These are phyloP conservation scores for Penicillium sp. DNA, from an alignment of 2,329 filamentous ascomycete species.

Conservation along the genomic window DNA sequence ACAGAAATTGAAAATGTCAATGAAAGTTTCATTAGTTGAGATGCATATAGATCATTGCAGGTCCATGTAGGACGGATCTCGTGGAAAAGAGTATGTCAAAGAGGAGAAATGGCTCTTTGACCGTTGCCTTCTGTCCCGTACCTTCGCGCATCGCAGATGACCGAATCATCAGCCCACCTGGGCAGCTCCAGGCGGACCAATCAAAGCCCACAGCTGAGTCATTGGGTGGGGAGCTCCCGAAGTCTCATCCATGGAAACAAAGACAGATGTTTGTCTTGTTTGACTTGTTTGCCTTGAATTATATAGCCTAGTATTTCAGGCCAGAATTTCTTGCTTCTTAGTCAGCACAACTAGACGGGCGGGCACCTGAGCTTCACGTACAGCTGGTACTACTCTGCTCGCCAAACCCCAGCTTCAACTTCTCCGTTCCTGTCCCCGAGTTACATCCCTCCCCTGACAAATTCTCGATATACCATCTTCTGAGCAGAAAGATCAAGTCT, in stretches of 20 bases:
- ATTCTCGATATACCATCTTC: neutral
- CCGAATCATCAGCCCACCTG: conserved; percentile 11
- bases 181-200: conserved; percentile 12
- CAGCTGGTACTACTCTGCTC: conserved; percentile 3
- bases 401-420: conserved; percentile 7
- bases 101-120: conserved; percentile 6
- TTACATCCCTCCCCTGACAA: neutral
- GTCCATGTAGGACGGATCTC: conserved; percentile 13
- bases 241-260: conserved; percentile 5
- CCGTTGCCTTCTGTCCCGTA: conserved; percentile 3
- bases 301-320: conserved; percentile 5
- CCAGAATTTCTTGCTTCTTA: conserved; percentile 5
- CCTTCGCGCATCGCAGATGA: conserved; percentile 19
- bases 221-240: conserved; percentile 18
- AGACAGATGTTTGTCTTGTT: conserved; percentile 4
- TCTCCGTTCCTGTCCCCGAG: neutral
- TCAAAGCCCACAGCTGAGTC: conserved; percentile 14
- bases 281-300: neutral
- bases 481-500: neutral
- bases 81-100: conserved; percentile 11
- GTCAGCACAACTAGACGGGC: conserved; percentile 14
- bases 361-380: conserved; percentile 12
- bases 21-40: conserved; percentile 18
- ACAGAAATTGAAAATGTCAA: neutral
- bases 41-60: conserved; percentile 11